phyloP scores from a whole-genome alignment of 2,329 filamentous ascomycete species.

The Exophiala sideris region DNA sequence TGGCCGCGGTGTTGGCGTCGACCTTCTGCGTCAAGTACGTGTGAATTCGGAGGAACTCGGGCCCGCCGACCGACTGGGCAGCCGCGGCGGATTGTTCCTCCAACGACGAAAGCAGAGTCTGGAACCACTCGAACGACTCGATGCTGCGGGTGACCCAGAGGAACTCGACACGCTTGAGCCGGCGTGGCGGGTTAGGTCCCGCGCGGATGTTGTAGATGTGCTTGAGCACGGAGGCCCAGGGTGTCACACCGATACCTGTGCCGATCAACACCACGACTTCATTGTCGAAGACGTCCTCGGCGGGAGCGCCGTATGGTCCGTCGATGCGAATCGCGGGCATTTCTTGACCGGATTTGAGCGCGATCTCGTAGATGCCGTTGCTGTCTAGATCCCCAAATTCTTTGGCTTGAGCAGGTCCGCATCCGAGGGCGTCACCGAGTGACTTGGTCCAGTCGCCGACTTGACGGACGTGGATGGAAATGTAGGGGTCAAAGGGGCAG shows the following conservation, averaged over 20 bases:
- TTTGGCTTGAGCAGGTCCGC: constrained; percentile 79
- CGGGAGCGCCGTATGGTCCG: constrained; percentile 92
- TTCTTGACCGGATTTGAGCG: constrained; percentile 83
- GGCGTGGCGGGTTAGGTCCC: constrained; percentile 79
- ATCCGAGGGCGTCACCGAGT: constrained; percentile 95
- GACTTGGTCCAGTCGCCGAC: constrained; percentile 92
- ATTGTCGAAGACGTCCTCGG: constrained; percentile 96
- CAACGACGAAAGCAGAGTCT: constrained; percentile 84
- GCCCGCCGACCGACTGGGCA: constrained; percentile 51
- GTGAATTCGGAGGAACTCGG: constrained; percentile 93
- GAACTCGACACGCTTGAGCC: constrained; percentile 92
- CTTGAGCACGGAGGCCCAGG: constrained; percentile 84
- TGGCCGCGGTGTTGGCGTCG: constrained; percentile 87
- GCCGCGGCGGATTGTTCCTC: constrained; percentile 78
- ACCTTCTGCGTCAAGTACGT: constrained; percentile 94
- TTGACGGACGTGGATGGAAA: constrained; percentile 91
- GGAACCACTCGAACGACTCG: constrained; percentile 97
- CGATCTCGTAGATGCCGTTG: constrained; percentile 96
- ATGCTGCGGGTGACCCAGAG: constrained; percentile 99
- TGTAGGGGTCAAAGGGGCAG: constrained; percentile 91
- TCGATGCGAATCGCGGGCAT: constrained; percentile 91
- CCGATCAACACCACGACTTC: constrained; percentile 76
- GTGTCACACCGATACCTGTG: constrained; percentile 81
- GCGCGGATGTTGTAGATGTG: constrained; percentile 97
- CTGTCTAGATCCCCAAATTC: constrained; percentile 88